These are phyloP conservation scores for Reutealis trisperma DNA, from an alignment of 345 rosid species.

Conservation along the genomic window DNA sequence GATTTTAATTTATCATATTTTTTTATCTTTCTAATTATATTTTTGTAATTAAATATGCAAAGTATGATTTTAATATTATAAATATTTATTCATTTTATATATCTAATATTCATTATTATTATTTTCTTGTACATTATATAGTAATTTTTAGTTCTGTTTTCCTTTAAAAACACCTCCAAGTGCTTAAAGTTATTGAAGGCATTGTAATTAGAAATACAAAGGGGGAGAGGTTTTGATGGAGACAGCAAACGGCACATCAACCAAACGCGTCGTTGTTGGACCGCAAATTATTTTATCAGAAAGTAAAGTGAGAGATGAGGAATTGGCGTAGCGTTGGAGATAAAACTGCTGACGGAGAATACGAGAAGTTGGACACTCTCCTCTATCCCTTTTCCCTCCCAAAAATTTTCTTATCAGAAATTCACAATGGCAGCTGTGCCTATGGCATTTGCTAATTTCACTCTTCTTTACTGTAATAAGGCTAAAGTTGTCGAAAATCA, in stretches of 20 bases:
- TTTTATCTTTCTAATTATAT: too few species aligned
- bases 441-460: slow-evolving; percentile 45
- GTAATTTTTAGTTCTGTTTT: too few species aligned
- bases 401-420: not conserved
- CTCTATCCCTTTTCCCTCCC: not conserved
- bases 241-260: not conserved
- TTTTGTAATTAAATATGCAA: too few species aligned
- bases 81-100: too few species aligned
- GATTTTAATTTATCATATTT: too few species aligned
- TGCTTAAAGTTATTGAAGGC: too few species aligned
- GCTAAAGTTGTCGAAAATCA: slow-evolving; percentile 26
- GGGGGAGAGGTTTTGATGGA: not conserved
- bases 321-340: too few species aligned
- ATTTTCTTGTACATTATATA: too few species aligned
- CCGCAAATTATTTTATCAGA: slow-evolving; percentile 19
- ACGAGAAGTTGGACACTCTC: slow-evolving; percentile 11
- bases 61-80: too few species aligned
- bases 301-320: not conserved
- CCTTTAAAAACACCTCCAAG: too few species aligned
- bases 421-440: slow-evolving; percentile 44
- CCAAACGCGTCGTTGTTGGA: slow-evolving; percentile 9
- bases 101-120: too few species aligned
- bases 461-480: slow-evolving; percentile 16
- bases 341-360: slow-evolving; percentile 24
- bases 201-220: too few species aligned